Conservation (phyloP, 2,329 filamentous ascomycete genomes). For the Beauveria medogensis region DNA sequence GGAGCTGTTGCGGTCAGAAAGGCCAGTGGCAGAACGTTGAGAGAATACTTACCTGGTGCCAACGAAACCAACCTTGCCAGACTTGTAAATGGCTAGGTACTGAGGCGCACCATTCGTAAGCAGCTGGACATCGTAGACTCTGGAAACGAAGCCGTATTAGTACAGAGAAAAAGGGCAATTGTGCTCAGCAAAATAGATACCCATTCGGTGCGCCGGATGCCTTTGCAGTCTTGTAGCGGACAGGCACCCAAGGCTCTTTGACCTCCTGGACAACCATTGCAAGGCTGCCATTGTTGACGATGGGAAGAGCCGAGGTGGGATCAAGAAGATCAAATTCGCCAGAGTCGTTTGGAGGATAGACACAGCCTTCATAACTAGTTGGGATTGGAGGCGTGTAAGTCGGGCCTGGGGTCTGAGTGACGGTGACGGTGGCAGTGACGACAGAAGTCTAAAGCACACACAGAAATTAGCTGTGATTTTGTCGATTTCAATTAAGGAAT, state of each 20-base stretch:
- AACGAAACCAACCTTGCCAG: slow-evolving; percentile 7
- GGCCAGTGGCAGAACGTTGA: too few species aligned
- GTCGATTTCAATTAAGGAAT: too few species aligned
- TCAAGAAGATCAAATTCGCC: neutral
- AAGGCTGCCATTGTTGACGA: slow-evolving; percentile 1
- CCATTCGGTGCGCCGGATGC: neutral
- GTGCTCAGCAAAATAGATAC: neutral
- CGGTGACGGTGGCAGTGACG: slow-evolving; percentile 2
- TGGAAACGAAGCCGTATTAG: neutral
- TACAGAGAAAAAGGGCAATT: neutral
- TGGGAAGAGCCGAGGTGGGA: neutral
- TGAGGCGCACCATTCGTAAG: neutral
- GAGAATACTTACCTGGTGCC: neutral
- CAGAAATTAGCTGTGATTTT: neutral
- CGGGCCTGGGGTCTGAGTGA: neutral
- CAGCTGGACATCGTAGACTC: neutral
- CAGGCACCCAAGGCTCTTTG: neutral
- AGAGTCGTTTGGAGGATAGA: neutral
- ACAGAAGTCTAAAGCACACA: neutral
- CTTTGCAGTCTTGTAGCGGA: slow-evolving; percentile 6
- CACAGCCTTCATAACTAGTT: neutral
- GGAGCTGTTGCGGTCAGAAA: neutral
- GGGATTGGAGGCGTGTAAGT: slow-evolving; percentile 1
- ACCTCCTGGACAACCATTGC: slow-evolving; percentile 5
- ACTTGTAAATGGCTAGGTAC: slow-evolving; percentile 6